A percentile compares a stretch with the other conserved stretches of the same genome.
Conservation (phyloP, 192 early-diverging fungal species). For the Umbelopsis sp. region DNA sequence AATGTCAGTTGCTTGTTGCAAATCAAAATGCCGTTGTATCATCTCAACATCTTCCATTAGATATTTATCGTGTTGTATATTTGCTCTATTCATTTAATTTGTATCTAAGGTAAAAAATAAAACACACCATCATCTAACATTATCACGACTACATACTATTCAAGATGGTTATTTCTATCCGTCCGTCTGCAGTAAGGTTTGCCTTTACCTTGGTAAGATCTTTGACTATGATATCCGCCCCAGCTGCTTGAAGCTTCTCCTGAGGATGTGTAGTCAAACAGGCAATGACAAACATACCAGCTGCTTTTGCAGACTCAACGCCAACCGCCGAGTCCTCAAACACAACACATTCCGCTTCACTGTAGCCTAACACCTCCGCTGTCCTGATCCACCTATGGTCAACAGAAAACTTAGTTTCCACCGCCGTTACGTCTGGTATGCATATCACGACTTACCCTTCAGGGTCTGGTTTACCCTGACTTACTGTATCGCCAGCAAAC, state of each 20-base stretch:
- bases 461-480: conserved; percentile 41
- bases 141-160: background rate
- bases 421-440: too few species aligned
- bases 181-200: conserved; percentile 34
- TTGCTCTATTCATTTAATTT: too few species aligned
- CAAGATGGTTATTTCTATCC: conserved; percentile 25
- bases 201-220: conserved; percentile 45
- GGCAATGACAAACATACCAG: conserved; percentile 41
- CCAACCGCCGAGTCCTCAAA: conserved; percentile 57
- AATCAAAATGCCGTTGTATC: too few species aligned
- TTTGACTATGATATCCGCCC: conserved; percentile 40
- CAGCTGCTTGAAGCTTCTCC: conserved; percentile 41
- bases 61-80: too few species aligned
- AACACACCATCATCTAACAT: background rate
- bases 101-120: background rate
- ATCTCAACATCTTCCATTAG: too few species aligned
- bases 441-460: conserved; percentile 10
- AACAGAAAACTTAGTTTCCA: too few species aligned
- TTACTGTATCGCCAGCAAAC: conserved; percentile 31
- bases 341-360: conserved; percentile 44
- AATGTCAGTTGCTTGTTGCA: too few species aligned
- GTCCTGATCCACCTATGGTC: conserved; percentile 34
- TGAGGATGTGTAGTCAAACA: conserved; percentile 44
- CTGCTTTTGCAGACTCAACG: conserved; percentile 42
- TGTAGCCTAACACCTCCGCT: conserved; percentile 31